Conservation (phyloP, 2,329 filamentous ascomycete genomes). For the Knoxdaviesia capensis region DNA sequence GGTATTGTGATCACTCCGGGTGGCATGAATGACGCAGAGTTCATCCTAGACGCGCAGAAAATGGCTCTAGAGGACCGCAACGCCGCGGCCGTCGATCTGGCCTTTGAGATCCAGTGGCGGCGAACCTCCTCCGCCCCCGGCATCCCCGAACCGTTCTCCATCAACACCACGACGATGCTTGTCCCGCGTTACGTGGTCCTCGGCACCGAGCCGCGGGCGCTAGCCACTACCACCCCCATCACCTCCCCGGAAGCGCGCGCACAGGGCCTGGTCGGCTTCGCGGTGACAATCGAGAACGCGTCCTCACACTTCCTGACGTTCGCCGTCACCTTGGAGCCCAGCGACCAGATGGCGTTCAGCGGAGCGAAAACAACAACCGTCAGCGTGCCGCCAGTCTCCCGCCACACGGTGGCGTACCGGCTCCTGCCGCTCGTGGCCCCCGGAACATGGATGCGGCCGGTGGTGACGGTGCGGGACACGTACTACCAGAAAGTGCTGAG, state of each 20-base stretch:
- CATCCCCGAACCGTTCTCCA: conserved; percentile 5
- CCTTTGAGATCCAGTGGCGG: conserved; percentile 59
- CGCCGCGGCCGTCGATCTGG: conserved; percentile 53
- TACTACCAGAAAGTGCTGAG: conserved; percentile 85
- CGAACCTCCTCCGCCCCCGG: conserved; percentile 20
- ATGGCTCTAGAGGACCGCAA: conserved; percentile 62
- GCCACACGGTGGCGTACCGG: conserved; percentile 53
- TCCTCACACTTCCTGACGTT: conserved; percentile 92
- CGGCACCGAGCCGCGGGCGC: conserved; percentile 68
- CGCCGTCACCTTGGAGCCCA: conserved; percentile 77
- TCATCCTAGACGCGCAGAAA: conserved; percentile 59
- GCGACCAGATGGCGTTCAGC: conserved; percentile 81
- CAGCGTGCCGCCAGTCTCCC: conserved; percentile 64
- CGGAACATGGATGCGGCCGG: conserved; percentile 50
- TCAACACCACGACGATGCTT: conserved; percentile 48
- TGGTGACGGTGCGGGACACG: conserved; percentile 62
- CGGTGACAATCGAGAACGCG: conserved; percentile 69
- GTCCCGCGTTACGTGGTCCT: conserved; percentile 68
- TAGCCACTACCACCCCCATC: conserved; percentile 37
- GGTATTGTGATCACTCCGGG: conserved; percentile 38
- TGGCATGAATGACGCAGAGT: conserved; percentile 50
- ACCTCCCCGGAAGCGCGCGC: conserved; percentile 18
- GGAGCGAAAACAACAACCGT: conserved; percentile 65
- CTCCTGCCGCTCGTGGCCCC: conserved; percentile 42
- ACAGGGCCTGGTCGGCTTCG: conserved; percentile 21